Percentiles rank a stretch among this genome's conserved stretches.
These are phyloP conservation scores for Pholiota conissans DNA, from an alignment of 768 basidiomycete species.

Conservation along the genomic window DNA sequence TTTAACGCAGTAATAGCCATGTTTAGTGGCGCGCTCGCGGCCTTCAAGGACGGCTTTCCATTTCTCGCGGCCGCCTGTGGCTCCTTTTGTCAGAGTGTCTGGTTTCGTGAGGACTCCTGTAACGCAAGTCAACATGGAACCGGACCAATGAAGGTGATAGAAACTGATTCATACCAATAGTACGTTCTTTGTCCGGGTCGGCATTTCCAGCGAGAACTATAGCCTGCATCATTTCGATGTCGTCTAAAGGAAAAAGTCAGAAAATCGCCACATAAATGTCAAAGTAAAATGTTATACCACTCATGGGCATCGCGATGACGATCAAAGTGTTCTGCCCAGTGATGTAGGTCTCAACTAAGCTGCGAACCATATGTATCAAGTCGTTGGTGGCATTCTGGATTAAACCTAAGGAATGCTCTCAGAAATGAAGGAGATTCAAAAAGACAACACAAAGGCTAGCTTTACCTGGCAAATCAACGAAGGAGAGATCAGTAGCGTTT, in stretches of 20 bases:
- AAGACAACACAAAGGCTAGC: no score
- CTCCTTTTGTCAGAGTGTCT: constrained; percentile 49
- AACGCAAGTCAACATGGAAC: not conserved
- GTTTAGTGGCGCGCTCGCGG: constrained; percentile 41
- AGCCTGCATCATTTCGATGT: constrained; percentile 66
- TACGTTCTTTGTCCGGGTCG: constrained; percentile 56
- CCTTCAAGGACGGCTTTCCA: constrained; percentile 50
- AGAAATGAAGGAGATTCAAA: constrained; percentile 20
- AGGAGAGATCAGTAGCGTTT: constrained; percentile 45
- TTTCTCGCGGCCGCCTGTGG: constrained; percentile 36
- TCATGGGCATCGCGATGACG: constrained; percentile 66
- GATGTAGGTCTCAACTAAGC: constrained; percentile 51
- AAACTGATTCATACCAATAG: constrained; percentile 49
- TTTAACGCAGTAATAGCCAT: constrained; percentile 68
- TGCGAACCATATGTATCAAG: constrained; percentile 43
- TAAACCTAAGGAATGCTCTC: constrained; percentile 36
- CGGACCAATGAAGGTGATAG: not conserved
- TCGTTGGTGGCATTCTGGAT: constrained; percentile 51
- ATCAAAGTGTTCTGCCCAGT: constrained; percentile 54
- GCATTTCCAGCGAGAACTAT: constrained; percentile 52
- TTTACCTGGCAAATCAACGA: constrained; percentile 56
- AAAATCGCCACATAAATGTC: no score
- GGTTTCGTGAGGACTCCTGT: constrained; percentile 73
- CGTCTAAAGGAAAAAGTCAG: constrained; percentile 40
- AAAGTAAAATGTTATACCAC: constrained; percentile 36